Evolutionary conservation across 352 stramenopile species (phyloP), one percentile per base, ranked within the genome.

Genomic region (Peronosclerospora sorghi): DNA sequence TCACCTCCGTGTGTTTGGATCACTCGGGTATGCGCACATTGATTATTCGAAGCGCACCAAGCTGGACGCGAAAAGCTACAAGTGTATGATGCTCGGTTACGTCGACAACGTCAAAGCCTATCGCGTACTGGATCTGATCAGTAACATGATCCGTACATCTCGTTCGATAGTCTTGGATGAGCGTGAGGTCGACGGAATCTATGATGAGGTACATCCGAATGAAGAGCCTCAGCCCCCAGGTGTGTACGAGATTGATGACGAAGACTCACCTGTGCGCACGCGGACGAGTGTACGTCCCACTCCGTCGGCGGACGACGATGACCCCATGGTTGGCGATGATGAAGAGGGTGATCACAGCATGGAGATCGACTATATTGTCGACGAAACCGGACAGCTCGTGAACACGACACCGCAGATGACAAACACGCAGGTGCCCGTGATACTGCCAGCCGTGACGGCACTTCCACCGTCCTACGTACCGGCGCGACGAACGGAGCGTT

Each of bases 1-100:
- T 1, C 34, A 63, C 14, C 10, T 65, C 5, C 44, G 46, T 17
- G 56, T 70, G 8, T 64, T 63, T 35, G 54, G 54, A 12, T 63
- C 47, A 14, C 37, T 40, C 1, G 54, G 41, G 0, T 68, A 58
- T 13, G 48, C 41, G 12, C 51, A 61, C 21, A 42, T 66, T 9
- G 48, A 56, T 27, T 21, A 59, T 13, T 30, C 35, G 3, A 61
- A 61, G 34, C 29, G 53, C 5, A 51, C 54, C 5, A 65, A 65
- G 27, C 32, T 71, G 2, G 40, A 52, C 8, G 15, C 42, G 0
- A 65, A 65, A 36, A 54, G 32, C 9, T 54, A 48, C 13, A 45
- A 19, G 13, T 63, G 58, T 15, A 45, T 53, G 17, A 41, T 66
- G 14, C 34, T 63, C 2, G 51, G 45, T 1, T 62, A 64, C 40